Evolutionary conservation across 495 filamentous ascomycete species (phyloP), one percentile per base, ranked within the genome.

Genomic region (Clohesyomyces aquaticus): DNA sequence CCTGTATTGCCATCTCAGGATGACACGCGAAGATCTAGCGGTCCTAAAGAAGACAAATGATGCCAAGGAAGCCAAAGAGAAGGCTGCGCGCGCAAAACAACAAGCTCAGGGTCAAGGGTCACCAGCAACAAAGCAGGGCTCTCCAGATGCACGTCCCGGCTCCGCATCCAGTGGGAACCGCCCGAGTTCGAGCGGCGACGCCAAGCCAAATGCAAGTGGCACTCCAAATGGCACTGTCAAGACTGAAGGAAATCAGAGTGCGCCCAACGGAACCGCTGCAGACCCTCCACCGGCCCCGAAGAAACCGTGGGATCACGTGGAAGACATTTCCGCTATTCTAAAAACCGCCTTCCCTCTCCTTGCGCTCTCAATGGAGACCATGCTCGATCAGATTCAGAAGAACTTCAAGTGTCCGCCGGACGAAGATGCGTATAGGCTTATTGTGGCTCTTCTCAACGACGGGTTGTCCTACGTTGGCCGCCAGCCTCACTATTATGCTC

Each of bases 321-420:
- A 99, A 59, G 93, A 98, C 74, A 92, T 98, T 58, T 91, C 94
- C 83, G 88, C 89, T 32, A 86, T 88, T 27, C 84, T 99, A 48
- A 97, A 98, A 79, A 96, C 93, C 14, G 92, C 92, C 0, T 98
- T 97, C 78, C 95, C 95, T 19, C 80, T 99, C 41, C 86, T 99
- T 62, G 93, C 94, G 2, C 78, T 97, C 32, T 98, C 94, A 1
- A 97, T 99, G 93, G 95, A 99, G 77, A 95, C 93, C 0, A 98
- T 99, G 93, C 91, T 96, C 28, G 95, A 99, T 71, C 91, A 96
- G 76, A 96, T 98, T 66, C 86, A 90, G 75, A 97, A 96, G 81
- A 88, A 98, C 76, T 98, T 98, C 84, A 98, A 97, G 73, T 97
- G 93, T 71, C 93, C 93, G 26, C 93, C 93, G 0, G 95, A 99